Conservation (phyloP, 202 grass and related monocot species). For the Hordeum pubiflorum region DNA sequence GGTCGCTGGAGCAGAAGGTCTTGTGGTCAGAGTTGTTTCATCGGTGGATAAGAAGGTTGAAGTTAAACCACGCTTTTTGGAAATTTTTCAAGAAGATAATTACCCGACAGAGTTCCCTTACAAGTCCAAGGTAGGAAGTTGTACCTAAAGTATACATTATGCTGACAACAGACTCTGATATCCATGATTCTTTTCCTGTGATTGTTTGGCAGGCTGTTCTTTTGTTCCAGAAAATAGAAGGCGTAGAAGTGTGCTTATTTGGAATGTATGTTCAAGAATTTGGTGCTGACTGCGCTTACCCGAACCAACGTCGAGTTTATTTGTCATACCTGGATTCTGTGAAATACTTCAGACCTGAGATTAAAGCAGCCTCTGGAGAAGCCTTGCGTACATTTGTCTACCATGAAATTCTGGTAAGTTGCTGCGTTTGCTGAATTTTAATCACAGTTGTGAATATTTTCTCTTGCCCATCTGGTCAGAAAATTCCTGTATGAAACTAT, state of each 20-base stretch:
- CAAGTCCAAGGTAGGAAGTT: slow-evolving; percentile 79
- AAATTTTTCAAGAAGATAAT: slow-evolving; percentile 94
- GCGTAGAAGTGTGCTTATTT: slow-evolving; percentile 98
- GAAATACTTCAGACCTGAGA: slow-evolving; percentile 98
- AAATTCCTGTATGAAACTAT: slow-evolving; percentile 5
- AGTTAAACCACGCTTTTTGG: slow-evolving; percentile 85
- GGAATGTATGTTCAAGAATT: slow-evolving; percentile 99
- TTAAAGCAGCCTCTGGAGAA: slow-evolving; percentile 79
- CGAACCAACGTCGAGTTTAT: slow-evolving; percentile 95
- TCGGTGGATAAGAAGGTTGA: slow-evolving; percentile 97
- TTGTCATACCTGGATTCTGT: slow-evolving; percentile 99
- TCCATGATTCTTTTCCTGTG: not conserved
- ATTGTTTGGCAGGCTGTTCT: slow-evolving; percentile 77
- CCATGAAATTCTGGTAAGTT: slow-evolving; percentile 98
- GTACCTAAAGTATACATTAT: slow-evolving; percentile 22
- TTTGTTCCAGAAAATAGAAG: slow-evolving; percentile 99
- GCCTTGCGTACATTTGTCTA: slow-evolving; percentile 90
- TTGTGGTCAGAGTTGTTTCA: slow-evolving; percentile 98
- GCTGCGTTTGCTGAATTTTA: not conserved
- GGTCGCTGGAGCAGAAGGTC: slow-evolving; percentile 87
- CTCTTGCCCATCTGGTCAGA: slow-evolving; percentile 7
- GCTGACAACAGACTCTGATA: not conserved
- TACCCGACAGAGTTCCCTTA: slow-evolving; percentile 87
- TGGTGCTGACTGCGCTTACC: slow-evolving; percentile 78
- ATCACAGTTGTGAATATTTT: slow-evolving; percentile 11